Evolutionary conservation across 2,329 filamentous ascomycete species (phyloP).

Genomic region (Phyllosticta citribraziliensis): DNA sequence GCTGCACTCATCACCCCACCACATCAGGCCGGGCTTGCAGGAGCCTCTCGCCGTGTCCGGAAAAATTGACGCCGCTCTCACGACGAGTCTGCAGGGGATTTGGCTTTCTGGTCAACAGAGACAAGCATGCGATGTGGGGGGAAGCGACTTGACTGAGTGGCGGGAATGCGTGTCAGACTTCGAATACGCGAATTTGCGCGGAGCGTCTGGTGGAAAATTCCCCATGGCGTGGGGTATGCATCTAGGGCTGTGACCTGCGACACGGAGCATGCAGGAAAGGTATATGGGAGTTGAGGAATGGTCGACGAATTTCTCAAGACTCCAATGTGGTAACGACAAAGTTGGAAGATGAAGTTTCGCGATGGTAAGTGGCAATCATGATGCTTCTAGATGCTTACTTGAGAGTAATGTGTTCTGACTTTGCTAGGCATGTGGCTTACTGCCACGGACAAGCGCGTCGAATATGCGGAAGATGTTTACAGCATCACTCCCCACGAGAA

Average conservation of each 20-base stretch:
- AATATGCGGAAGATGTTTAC: conserved; percentile 58
- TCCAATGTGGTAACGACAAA: neutral
- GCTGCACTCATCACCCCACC: neutral
- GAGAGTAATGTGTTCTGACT: neutral
- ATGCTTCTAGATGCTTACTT: neutral
- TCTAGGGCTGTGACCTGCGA: neutral
- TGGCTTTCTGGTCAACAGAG: neutral
- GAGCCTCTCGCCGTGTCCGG: neutral
- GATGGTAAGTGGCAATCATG: conserved; percentile 35
- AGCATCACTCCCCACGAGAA: conserved; percentile 36
- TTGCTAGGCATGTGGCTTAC: conserved; percentile 52
- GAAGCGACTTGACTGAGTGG: neutral
- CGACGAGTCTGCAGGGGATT: neutral
- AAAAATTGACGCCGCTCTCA: neutral
- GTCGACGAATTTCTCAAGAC: neutral
- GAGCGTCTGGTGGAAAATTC: neutral
- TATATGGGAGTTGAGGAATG: neutral
- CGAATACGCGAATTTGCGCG: neutral
- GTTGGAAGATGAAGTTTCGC: conserved; percentile 47
- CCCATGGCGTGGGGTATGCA: neutral
- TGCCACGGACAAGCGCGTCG: conserved; percentile 49
- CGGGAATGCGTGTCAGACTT: neutral
- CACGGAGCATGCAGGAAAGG: neutral
- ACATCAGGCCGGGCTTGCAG: neutral
- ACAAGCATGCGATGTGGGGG: neutral